Conservation (phyloP, 805 yeast genomes). For the Lachancea kluyveri region DNA sequence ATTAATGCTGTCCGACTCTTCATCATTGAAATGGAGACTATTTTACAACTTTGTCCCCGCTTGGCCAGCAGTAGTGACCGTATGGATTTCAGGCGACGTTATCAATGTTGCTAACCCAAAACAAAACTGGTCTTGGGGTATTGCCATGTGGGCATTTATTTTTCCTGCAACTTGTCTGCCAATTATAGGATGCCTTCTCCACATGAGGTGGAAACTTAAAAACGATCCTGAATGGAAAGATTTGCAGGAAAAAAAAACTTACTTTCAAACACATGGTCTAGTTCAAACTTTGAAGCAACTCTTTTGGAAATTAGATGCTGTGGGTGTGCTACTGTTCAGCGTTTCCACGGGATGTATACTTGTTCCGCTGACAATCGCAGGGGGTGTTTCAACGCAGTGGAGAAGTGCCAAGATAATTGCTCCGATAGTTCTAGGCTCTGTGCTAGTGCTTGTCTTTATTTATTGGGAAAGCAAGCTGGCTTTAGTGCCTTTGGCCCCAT, state of each 20-base stretch:
- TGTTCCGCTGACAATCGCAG: constrained; percentile 71
- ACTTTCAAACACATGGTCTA: constrained; percentile 34
- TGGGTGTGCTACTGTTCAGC: constrained; percentile 53
- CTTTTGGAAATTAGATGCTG: constrained; percentile 60
- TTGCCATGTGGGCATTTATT: constrained; percentile 76
- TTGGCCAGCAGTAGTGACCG: constrained; percentile 66
- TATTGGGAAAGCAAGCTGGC: constrained; percentile 56
- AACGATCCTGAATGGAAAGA: constrained; percentile 45
- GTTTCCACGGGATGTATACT: constrained; percentile 57
- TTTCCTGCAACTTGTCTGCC: constrained; percentile 65
- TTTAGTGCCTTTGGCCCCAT: constrained; percentile 58
- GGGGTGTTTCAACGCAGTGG: constrained; percentile 56
- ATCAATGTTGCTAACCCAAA: constrained; percentile 32
- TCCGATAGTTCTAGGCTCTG: constrained; percentile 63
- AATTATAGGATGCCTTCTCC: constrained; percentile 43
- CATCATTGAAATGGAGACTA: constrained; percentile 67
- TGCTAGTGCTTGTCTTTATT: constrained; percentile 50
- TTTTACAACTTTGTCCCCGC: constrained; percentile 60
- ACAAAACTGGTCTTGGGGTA: constrained; percentile 61
- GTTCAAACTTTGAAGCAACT: constrained; percentile 30
- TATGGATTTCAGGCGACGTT: constrained; percentile 70
- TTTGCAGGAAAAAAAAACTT: constrained; percentile 36
- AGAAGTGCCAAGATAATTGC: constrained; percentile 53
- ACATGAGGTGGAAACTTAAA: constrained; percentile 50
- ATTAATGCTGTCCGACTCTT: constrained; percentile 58